These are phyloP conservation scores for Punica granatum DNA, from an alignment of 345 rosid genomes.

Conservation along the genomic window DNA sequence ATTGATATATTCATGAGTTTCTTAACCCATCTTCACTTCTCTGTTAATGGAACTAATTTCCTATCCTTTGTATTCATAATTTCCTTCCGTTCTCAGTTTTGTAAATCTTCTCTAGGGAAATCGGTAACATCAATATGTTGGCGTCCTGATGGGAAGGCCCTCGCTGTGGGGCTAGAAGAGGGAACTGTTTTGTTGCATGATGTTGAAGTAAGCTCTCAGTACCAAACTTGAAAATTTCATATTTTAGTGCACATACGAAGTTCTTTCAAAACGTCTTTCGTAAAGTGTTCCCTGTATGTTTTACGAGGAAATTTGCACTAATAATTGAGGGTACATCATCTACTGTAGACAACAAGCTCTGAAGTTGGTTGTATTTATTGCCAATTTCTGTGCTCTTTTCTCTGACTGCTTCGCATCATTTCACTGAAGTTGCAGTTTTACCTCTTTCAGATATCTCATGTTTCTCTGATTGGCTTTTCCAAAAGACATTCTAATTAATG, in stretches of 20 bases:
- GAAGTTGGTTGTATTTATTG: neutral
- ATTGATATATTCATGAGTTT: neutral
- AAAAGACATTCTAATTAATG: neutral
- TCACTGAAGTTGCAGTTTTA: neutral
- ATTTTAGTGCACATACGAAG: neutral
- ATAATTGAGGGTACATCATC: neutral
- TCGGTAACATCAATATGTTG: slow-evolving; percentile 63
- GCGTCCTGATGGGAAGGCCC: slow-evolving; percentile 87
- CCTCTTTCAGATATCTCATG: neutral
- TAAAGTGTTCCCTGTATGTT: neutral
- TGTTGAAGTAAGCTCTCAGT: slow-evolving; percentile 52
- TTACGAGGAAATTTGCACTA: neutral
- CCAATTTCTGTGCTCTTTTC: neutral
- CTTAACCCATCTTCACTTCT: too few relatives aligned
- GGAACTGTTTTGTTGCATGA: slow-evolving; percentile 75
- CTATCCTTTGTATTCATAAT: neutral
- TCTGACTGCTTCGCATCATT: neutral
- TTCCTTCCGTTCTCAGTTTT: neutral
- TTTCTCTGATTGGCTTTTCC: neutral
- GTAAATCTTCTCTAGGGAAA: slow-evolving; percentile 35
- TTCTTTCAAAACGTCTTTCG: neutral
- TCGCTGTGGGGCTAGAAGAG: slow-evolving; percentile 82
- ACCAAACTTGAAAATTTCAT: neutral
- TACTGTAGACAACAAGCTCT: neutral
- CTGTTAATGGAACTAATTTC: neutral